Conservation (phyloP, 2,329 filamentous ascomycete genomes). For the Fusarium gaditjirri region DNA sequence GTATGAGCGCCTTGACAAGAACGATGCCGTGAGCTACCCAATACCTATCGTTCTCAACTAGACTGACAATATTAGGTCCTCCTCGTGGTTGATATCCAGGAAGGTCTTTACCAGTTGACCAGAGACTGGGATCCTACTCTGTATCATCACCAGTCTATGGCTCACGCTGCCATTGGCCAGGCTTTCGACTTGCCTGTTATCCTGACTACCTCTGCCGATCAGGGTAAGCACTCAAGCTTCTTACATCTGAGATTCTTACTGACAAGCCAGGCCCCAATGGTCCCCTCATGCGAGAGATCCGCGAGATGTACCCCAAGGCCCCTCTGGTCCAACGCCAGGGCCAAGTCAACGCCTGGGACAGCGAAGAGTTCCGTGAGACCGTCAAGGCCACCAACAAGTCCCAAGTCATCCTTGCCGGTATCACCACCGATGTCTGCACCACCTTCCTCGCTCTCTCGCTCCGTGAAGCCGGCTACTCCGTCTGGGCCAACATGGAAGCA, state of each 20-base stretch:
- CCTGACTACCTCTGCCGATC: conserved; percentile 75
- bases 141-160: conserved; percentile 74
- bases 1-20: conserved; percentile 44
- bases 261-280: conserved; percentile 71
- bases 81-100: conserved; percentile 53
- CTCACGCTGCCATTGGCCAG: conserved; percentile 73
- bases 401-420: conserved; percentile 78
- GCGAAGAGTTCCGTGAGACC: conserved; percentile 72
- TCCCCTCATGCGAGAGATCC: conserved; percentile 74
- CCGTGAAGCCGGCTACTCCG: conserved; percentile 75
- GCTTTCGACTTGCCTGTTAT: conserved; percentile 76
- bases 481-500: conserved; percentile 79
- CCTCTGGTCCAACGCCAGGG: conserved; percentile 75
- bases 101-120: conserved; percentile 55
- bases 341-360: conserved; percentile 83
- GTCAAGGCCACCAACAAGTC: conserved; percentile 72
- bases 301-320: conserved; percentile 72
- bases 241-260: accelerated
- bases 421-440: conserved; percentile 80
- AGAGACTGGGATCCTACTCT: conserved; percentile 74
- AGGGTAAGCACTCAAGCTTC: background rate
- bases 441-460: conserved; percentile 79
- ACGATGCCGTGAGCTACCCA: conserved; percentile 37
- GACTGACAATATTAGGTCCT: conserved; percentile 41
- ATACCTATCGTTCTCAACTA: no score